Evolutionary conservation across 2,329 filamentous ascomycete species (phyloP), one percentile per base, ranked within the genome.

Genomic region (Aspergillus nomiae): DNA sequence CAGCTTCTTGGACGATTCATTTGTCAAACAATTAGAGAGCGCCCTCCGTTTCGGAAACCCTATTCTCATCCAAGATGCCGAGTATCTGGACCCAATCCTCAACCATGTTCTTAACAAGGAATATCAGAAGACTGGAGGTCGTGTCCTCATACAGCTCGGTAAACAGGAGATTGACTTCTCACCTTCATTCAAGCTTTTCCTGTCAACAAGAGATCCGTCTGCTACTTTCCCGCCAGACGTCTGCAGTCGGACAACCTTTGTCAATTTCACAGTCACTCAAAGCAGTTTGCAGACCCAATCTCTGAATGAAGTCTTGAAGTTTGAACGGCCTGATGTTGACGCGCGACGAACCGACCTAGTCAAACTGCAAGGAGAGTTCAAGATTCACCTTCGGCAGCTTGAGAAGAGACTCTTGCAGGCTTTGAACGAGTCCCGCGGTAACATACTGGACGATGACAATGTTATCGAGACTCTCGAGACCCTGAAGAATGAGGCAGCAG

Each of bases 161-260:
- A 97, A 95, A 80, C 96, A 99, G 79, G 94, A 99, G 80, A 99
- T 99, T 69, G 95, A 99, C 78, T 99, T 99, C 81, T 99, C 95
- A 57, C 94, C 95, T 1, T 89, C 94, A 0, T 99, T 99, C 85
- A 95, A 90, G 81, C 86, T 99, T 36, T 99, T 96, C 77, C 83
- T 99, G 45, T 97, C 94, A 0, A 99, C 96, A 1, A 87, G 94
- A 72, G 95, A 99, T 81, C 96, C 96, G 1, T 99, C 96, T 48
- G 94, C 95, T 30, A 92, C 90, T 9, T 99, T 99, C 77, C 89
- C 95, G 9, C 96, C 95, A 0, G 95, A 99, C 75, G 92, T 99
- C 67, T 99, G 96, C 87, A 97, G 93, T 84, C 88, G 96, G 73
- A 98, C 95, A 8, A 99, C 96, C 0, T 97, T 99, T 80, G 95